Evolutionary conservation across 1,284 basidiomycete species (phyloP).

Genomic region (Ustilago curta): DNA sequence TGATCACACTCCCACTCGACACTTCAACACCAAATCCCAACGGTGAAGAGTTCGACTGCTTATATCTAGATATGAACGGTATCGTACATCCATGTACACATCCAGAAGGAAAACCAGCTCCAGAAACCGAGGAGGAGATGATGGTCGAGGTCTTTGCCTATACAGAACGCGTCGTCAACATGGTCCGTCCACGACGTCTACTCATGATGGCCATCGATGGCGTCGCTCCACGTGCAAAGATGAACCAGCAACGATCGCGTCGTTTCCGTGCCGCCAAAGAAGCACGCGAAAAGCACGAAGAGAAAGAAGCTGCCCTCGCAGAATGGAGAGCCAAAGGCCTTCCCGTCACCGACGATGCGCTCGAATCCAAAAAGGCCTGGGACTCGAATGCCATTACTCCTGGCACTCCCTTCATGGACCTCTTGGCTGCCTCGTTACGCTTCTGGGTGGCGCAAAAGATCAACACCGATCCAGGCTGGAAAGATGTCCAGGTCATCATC

Average conservation of each 20-base stretch:
- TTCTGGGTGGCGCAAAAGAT: slow-evolving; percentile 98
- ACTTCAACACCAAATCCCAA: slow-evolving; percentile 92
- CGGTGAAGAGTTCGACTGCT: slow-evolving; percentile 91
- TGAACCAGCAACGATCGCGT: slow-evolving; percentile 98
- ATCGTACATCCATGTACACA: slow-evolving; percentile 97
- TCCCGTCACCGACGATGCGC: slow-evolving; percentile 82
- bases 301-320: slow-evolving; percentile 81
- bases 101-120: slow-evolving; percentile 89
- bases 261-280: slow-evolving; percentile 95
- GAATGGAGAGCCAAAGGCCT: slow-evolving; percentile 93
- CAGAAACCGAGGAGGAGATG: slow-evolving; percentile 98
- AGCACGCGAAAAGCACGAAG: slow-evolving; percentile 91
- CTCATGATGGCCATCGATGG: slow-evolving; percentile 99
- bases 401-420: slow-evolving; percentile 96
- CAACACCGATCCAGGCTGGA: slow-evolving; percentile 96
- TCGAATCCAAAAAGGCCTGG: slow-evolving; percentile 84
- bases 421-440: slow-evolving; percentile 86
- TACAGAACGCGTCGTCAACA: slow-evolving; percentile 96
- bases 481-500: slow-evolving; percentile 83
- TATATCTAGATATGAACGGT: slow-evolving; percentile 78
- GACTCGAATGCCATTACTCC: slow-evolving; percentile 99
- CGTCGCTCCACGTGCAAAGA: slow-evolving; percentile 97
- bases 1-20: slow-evolving; percentile 82
- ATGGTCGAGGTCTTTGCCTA: slow-evolving; percentile 98
- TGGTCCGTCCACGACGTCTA: slow-evolving; percentile 92